Conservation (phyloP, 2,329 filamentous ascomycete genomes). For the Exophiala viscosa region DNA sequence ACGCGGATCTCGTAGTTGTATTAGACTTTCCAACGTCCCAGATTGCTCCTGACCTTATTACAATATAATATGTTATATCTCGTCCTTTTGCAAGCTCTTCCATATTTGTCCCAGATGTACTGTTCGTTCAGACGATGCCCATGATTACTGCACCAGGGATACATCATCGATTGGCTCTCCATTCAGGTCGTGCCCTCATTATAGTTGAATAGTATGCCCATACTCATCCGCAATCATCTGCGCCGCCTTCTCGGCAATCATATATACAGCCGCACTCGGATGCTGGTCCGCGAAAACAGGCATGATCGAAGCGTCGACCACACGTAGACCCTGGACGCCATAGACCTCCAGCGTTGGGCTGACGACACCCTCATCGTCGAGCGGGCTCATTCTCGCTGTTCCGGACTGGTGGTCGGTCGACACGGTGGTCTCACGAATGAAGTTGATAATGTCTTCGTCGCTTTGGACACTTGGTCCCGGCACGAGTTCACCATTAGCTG, state of each 20-base stretch:
- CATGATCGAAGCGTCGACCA: conserved; percentile 35
- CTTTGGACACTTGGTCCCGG: conserved; percentile 23
- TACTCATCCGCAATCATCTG: conserved; percentile 25
- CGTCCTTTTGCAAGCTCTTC: too few relatives aligned
- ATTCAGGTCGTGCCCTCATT: too few relatives aligned
- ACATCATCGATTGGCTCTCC: too few relatives aligned
- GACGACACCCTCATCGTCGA: conserved; percentile 33
- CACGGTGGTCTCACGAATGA: conserved; percentile 22
- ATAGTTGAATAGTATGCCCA: neutral
- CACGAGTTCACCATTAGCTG: conserved; percentile 24
- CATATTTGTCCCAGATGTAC: too few relatives aligned
- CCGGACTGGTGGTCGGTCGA: conserved; percentile 31
- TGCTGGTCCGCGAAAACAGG: conserved; percentile 31
- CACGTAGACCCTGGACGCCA: conserved; percentile 31
- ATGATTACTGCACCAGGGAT: too few relatives aligned
- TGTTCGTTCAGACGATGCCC: too few relatives aligned
- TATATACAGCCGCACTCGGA: conserved; percentile 31
- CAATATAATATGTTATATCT: too few relatives aligned
- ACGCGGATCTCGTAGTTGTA: too few relatives aligned
- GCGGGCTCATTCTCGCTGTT: conserved; percentile 35
- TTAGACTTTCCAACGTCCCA: too few relatives aligned
- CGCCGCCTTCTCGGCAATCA: conserved; percentile 33
- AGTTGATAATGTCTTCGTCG: conserved; percentile 28
- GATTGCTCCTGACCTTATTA: too few relatives aligned
- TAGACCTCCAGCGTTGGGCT: conserved; percentile 31